Evolutionary conservation across 352 stramenopile species (phyloP).

Genomic region (Salisapilia sapeloensis): DNA sequence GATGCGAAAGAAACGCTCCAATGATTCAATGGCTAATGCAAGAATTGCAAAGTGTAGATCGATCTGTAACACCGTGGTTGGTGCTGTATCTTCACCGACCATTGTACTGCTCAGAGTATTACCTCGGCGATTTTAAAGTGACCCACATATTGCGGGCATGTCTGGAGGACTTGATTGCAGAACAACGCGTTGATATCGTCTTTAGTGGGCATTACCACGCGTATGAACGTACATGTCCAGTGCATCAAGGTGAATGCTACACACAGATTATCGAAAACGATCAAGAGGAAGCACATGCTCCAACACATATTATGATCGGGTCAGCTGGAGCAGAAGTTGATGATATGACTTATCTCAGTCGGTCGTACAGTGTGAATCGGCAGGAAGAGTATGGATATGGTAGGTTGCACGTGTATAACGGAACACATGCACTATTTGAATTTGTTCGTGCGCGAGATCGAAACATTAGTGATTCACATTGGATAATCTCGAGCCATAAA

Average conservation of each 20-base stretch:
- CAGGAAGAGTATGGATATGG: constrained; percentile 19
- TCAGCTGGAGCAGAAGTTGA: constrained; percentile 21
- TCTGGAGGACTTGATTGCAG: constrained; percentile 6
- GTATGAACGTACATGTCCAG: constrained; percentile 13
- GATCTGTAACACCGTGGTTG: constrained; percentile 10
- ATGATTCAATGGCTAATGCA: constrained; percentile 10
- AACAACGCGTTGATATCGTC: constrained; percentile 10
- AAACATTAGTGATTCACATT: constrained; percentile 11
- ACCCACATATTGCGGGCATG: constrained; percentile 5
- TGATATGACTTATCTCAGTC: constrained; percentile 8
- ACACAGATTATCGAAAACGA: constrained; percentile 7
- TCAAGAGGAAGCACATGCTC: constrained; percentile 5
- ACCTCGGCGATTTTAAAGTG: constrained; percentile 2
- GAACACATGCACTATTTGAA: constrained; percentile 16
- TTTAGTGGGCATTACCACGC: constrained; percentile 12
- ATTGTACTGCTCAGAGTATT: constrained; percentile 11
- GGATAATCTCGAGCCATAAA: constrained; percentile 16
- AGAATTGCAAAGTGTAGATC: constrained; percentile 8
- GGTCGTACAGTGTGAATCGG: constrained; percentile 8
- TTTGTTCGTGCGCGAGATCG: constrained; percentile 13
- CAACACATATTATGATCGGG: constrained; percentile 23
- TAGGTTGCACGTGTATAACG: constrained; percentile 18
- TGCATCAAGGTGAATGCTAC: no score
- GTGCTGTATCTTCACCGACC: constrained; percentile 11
- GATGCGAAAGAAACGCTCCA: constrained; percentile 3